Percentiles rank a stretch among this genome's conserved stretches.
These are phyloP conservation scores for bread wheat (Triticum aestivum) DNA, from an alignment of 176 grass and related monocot genomes.

Conservation along the genomic window DNA sequence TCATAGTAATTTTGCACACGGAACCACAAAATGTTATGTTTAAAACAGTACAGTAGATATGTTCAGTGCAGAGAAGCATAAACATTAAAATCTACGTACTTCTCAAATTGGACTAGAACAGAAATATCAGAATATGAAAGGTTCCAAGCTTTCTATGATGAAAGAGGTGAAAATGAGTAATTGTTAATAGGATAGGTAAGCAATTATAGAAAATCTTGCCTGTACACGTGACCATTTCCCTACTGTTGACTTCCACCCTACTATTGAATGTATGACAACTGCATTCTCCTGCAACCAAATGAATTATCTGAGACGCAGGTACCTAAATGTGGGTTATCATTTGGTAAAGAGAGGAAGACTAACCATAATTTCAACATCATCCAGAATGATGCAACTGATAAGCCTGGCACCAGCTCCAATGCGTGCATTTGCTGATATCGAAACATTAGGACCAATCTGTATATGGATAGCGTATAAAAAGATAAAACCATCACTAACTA, in stretches of 20 bases:
- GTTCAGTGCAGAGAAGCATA: background rate
- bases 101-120: background rate
- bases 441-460: constrained; percentile 99
- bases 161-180: constrained; percentile 8
- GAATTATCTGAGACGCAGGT: constrained; percentile 16
- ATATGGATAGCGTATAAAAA: constrained; percentile 1
- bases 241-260: constrained; percentile 94
- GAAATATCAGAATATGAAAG: background rate
- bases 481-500: constrained; percentile 4
- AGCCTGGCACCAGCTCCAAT: constrained; percentile 96
- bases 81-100: constrained; percentile 17
- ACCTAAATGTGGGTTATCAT: constrained; percentile 11
- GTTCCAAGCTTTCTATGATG: background rate
- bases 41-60: background rate
- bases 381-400: constrained; percentile 95
- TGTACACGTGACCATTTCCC: constrained; percentile 99
- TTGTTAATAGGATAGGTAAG: background rate
- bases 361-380: constrained; percentile 99
- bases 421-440: constrained; percentile 94
- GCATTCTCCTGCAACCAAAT: constrained; percentile 87
- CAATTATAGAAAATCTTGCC: constrained; percentile 49
- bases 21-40: background rate
- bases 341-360: constrained; percentile 16
- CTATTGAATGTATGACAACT: constrained; percentile 94
- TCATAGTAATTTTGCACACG: constrained; percentile 1